These are phyloP conservation scores for Tricladium varicosporioides DNA, from an alignment of 2,329 filamentous ascomycete genomes.

Conservation along the genomic window DNA sequence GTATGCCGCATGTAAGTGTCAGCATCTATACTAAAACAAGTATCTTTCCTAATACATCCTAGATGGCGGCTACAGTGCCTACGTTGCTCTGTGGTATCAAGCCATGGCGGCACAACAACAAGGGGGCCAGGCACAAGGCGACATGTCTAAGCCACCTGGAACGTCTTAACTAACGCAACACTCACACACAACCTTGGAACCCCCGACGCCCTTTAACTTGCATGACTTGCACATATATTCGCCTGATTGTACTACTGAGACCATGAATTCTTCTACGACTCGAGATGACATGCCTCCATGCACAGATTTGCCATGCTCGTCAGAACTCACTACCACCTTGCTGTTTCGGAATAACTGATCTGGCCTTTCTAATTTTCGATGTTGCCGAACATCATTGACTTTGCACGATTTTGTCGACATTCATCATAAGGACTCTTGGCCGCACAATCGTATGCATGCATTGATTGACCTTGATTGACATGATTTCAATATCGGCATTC, in stretches of 20 bases:
- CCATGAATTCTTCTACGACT: constrained; percentile 31
- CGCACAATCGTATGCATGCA: constrained; percentile 21
- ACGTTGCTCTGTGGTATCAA: constrained; percentile 78
- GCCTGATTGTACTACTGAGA: constrained; percentile 31
- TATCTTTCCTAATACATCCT: constrained; percentile 21
- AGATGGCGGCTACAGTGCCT: constrained; percentile 81
- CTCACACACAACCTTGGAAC: constrained; percentile 25
- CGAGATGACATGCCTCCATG: constrained; percentile 34
- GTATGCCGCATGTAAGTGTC: constrained; percentile 69
- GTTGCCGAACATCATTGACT: constrained; percentile 17
- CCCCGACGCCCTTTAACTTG: constrained; percentile 29
- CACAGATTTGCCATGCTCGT: constrained; percentile 9
- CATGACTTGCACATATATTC: constrained; percentile 32
- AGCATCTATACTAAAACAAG: constrained; percentile 20
- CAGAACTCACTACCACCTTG: too few species aligned
- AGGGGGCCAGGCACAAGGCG: constrained; percentile 34
- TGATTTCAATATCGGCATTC: constrained; percentile 20
- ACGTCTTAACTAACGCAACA: constrained; percentile 32
- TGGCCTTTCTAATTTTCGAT: constrained; percentile 11
- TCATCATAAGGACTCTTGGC: constrained; percentile 10
- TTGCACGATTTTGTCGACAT: constrained; percentile 7
- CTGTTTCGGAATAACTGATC: background rate
- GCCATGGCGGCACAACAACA: constrained; percentile 55
- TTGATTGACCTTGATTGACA: constrained; percentile 29
- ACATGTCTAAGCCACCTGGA: constrained; percentile 40